These are phyloP conservation scores for Fusarium scirpi DNA, from an alignment of 2,329 filamentous ascomycete genomes.

Conservation along the genomic window DNA sequence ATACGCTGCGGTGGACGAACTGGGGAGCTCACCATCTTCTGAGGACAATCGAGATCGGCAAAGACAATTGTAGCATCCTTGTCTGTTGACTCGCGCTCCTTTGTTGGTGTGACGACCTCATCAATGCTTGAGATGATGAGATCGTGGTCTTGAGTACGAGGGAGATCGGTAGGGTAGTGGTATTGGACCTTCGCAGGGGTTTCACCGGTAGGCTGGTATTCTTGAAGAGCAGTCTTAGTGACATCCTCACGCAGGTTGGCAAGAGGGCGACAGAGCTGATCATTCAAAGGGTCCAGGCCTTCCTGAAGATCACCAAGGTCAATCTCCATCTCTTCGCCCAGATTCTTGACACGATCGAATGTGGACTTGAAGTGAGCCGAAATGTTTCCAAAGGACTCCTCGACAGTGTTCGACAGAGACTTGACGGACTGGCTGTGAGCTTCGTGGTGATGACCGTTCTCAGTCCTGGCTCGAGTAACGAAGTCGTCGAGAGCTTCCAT, in stretches of 20 bases:
- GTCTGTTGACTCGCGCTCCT: slow-evolving; percentile 46
- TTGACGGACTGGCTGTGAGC: slow-evolving; percentile 76
- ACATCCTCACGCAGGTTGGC: slow-evolving; percentile 78
- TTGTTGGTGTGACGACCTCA: slow-evolving; percentile 45
- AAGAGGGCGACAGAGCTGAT: slow-evolving; percentile 75
- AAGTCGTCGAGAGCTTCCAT: slow-evolving; percentile 93
- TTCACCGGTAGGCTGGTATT: slow-evolving; percentile 86
- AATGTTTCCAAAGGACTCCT: slow-evolving; percentile 78
- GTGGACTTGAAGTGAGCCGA: slow-evolving; percentile 76
- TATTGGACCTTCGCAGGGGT: slow-evolving; percentile 88
- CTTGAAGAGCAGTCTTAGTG: slow-evolving; percentile 71
- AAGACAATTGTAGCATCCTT: slow-evolving; percentile 58
- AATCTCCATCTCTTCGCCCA: slow-evolving; percentile 75
- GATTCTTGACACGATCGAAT: slow-evolving; percentile 73
- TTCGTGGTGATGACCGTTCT: slow-evolving; percentile 83
- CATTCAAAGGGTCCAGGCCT: slow-evolving; percentile 70
- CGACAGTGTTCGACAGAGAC: slow-evolving; percentile 74
- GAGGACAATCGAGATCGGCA: slow-evolving; percentile 51
- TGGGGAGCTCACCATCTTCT: slow-evolving; percentile 48
- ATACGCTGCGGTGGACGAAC: slow-evolving; percentile 49
- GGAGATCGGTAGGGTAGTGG: slow-evolving; percentile 81
- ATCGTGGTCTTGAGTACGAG: slow-evolving; percentile 72
- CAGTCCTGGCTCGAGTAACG: slow-evolving; percentile 81
- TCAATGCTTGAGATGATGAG: slow-evolving; percentile 58
- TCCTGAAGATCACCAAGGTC: slow-evolving; percentile 70